Percentiles rank a stretch among this genome's conserved stretches.
Conservation (phyloP, 2,329 filamentous ascomycete genomes). For the Malbranchea cinnamomea region DNA sequence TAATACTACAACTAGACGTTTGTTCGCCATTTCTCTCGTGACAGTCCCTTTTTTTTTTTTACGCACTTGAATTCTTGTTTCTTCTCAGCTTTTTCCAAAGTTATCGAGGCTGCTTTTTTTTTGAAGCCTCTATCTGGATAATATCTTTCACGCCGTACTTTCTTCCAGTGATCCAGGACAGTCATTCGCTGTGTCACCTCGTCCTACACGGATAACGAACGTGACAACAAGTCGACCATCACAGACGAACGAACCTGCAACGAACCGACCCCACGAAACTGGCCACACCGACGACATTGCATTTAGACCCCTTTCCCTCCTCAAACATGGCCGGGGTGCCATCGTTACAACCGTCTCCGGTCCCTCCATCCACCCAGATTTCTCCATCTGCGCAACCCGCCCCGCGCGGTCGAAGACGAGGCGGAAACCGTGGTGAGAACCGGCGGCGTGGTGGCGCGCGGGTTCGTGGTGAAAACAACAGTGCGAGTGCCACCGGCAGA, state of each 20-base stretch:
- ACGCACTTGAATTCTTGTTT: neutral
- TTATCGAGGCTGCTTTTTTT: conserved; percentile 4
- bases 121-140: conserved; percentile 3
- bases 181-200: no score
- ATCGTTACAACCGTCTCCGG: no score
- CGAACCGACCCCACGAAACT: neutral
- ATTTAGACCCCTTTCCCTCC: no score
- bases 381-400: neutral
- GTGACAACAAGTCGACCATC: conserved; percentile 1
- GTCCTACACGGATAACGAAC: no score
- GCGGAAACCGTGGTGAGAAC: neutral
- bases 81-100: neutral
- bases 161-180: neutral
- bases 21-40: no score
- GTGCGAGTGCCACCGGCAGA: neutral
- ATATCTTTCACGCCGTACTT: neutral
- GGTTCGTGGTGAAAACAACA: neutral
- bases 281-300: neutral
- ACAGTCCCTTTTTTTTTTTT: neutral
- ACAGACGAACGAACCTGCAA: conserved; percentile 2
- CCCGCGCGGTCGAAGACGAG: neutral
- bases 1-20: no score
- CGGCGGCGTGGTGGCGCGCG: neutral
- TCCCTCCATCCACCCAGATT: no score
- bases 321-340: no score